Conservation (phyloP, 306 rosid genomes). For the Trifolium fragiferum region DNA sequence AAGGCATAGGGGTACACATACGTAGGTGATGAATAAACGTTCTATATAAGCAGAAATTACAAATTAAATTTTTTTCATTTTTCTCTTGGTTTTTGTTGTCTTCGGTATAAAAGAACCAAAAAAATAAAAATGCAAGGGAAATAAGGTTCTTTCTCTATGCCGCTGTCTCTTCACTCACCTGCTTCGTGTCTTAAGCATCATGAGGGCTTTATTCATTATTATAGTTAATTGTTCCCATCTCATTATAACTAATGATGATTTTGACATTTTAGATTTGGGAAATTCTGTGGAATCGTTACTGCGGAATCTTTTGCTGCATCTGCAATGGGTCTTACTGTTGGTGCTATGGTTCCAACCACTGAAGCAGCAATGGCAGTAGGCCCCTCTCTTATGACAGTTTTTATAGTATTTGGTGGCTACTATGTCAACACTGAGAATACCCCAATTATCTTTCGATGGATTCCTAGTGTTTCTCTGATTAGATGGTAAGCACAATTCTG, state of each 20-base stretch:
- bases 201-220: slow-evolving; percentile 8
- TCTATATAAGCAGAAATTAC: slow-evolving; percentile 6
- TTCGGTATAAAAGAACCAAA: slow-evolving; percentile 2
- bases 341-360: slow-evolving; percentile 94
- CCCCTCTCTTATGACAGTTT: slow-evolving; percentile 93
- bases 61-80: background rate
- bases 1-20: slow-evolving; percentile 21
- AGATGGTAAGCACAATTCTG: slow-evolving; percentile 69
- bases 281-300: slow-evolving; percentile 88
- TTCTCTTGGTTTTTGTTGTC: slow-evolving; percentile 12
- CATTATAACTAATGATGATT: slow-evolving; percentile 39
- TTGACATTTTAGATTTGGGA: slow-evolving; percentile 70
- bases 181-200: background rate
- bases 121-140: background rate
- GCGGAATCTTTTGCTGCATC: slow-evolving; percentile 93
- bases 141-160: background rate
- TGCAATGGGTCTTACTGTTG: slow-evolving; percentile 97
- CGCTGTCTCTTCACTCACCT: background rate
- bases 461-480: slow-evolving; percentile 84
- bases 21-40: slow-evolving; percentile 7
- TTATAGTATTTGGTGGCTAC: slow-evolving; percentile 94
- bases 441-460: slow-evolving; percentile 93
- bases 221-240: slow-evolving; percentile 17
- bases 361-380: slow-evolving; percentile 98
- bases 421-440: slow-evolving; percentile 86